Conservation (phyloP, 805 yeast species). For the Candida orba region DNA sequence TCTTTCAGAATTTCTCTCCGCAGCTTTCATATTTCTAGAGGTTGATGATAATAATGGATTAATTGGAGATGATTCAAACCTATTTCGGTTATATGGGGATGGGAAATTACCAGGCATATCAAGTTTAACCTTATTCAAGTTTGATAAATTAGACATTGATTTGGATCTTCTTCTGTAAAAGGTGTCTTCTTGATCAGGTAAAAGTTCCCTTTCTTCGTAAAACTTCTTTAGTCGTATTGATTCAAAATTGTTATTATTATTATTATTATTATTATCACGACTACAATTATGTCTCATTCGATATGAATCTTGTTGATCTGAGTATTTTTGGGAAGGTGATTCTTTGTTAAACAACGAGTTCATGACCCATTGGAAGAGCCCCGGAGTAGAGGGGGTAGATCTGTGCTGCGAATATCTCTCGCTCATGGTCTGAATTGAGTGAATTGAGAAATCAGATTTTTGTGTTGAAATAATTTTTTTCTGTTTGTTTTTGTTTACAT, state of each 20-base stretch:
- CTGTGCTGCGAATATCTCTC: background rate
- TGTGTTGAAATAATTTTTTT: no score
- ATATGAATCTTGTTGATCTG: background rate
- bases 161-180: slow-evolving; percentile 6
- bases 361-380: slow-evolving; percentile 22
- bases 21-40: slow-evolving; percentile 6
- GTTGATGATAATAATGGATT: slow-evolving; percentile 8
- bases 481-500: no score
- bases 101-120: slow-evolving; percentile 24
- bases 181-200: slow-evolving; percentile 11
- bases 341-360: slow-evolving; percentile 19
- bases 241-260: background rate
- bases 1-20: slow-evolving; percentile 2
- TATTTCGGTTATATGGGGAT: slow-evolving; percentile 10
- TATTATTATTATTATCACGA: background rate
- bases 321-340: slow-evolving; percentile 22
- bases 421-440: no score
- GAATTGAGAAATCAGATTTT: no score
- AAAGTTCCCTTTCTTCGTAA: slow-evolving; percentile 15
- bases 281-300: background rate
- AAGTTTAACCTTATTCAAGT: slow-evolving; percentile 2
- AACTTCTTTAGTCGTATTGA: slow-evolving; percentile 1
- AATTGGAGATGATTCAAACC: slow-evolving; percentile 1
- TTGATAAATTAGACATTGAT: slow-evolving; percentile 2
- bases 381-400: slow-evolving; percentile 21